Conservation (phyloP, 1,139 yeast species). For the Sporopachydermia cereana region DNA sequence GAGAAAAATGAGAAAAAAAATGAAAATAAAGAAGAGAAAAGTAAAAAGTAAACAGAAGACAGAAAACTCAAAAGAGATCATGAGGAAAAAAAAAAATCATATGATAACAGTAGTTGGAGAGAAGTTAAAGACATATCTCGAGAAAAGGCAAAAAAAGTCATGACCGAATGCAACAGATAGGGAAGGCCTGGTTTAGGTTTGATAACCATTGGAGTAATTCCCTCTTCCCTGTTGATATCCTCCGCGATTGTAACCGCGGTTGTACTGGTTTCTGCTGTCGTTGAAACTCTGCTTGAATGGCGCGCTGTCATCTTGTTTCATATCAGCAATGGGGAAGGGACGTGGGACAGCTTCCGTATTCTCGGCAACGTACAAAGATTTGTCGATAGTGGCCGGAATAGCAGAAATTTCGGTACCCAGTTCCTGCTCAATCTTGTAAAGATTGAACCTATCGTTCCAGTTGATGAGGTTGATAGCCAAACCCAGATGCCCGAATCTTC, state of each 20-base stretch:
- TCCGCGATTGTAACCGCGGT: slow-evolving; percentile 25
- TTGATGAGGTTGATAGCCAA: slow-evolving; percentile 92
- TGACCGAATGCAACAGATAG: too few relatives aligned
- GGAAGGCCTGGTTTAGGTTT: too few relatives aligned
- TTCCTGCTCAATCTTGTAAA: slow-evolving; percentile 94
- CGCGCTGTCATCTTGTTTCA: slow-evolving; percentile 41
- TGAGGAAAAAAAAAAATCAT: slow-evolving; percentile 8
- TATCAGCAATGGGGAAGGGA: slow-evolving; percentile 69
- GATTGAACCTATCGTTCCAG: slow-evolving; percentile 91
- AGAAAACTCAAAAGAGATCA: slow-evolving; percentile 7
- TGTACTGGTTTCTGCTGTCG: slow-evolving; percentile 34
- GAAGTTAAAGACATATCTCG: too few relatives aligned
- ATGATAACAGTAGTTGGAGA: too few relatives aligned
- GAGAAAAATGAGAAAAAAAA: slow-evolving; percentile 5
- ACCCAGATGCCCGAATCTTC: slow-evolving; percentile 97
- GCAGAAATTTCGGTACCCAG: slow-evolving; percentile 96
- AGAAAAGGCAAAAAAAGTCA: too few relatives aligned
- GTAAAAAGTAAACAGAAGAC: slow-evolving; percentile 8
- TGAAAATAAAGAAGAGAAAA: neutral
- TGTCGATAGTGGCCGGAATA: slow-evolving; percentile 85
- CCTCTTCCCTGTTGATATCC: slow-evolving; percentile 16
- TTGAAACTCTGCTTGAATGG: slow-evolving; percentile 21
- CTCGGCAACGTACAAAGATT: slow-evolving; percentile 78
- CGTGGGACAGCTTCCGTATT: slow-evolving; percentile 68
- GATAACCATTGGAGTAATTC: slow-evolving; percentile 9